phyloP scores from a whole-genome alignment of 331 rosid species.

The Dryas integrifolia region DNA sequence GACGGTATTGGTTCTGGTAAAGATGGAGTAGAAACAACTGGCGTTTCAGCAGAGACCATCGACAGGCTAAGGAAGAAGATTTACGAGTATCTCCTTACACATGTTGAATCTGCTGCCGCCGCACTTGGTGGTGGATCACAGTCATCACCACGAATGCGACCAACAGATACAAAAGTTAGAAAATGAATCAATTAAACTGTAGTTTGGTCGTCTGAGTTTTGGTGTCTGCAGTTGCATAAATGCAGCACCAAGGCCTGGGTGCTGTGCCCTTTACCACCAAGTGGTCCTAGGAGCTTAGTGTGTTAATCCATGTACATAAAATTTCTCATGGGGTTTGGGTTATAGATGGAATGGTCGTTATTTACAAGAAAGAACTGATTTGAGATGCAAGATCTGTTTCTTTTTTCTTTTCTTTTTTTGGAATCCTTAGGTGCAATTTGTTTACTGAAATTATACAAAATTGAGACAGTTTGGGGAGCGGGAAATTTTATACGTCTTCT shows the following conservation, averaged over 20 bases:
- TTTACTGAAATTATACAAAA: conserved; percentile 38
- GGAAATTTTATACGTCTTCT: conserved; percentile 9
- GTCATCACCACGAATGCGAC: conserved; percentile 38
- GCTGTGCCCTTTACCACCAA: conserved; percentile 38
- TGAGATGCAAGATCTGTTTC: conserved; percentile 25
- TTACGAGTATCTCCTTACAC: conserved; percentile 88
- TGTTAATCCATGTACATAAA: conserved; percentile 49
- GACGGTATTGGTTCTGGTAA: conserved; percentile 58
- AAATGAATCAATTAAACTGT: conserved; percentile 34
- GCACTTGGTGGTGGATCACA: conserved; percentile 78
- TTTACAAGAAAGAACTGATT: conserved; percentile 34
- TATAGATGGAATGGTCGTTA: conserved; percentile 45
- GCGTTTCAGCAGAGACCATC: conserved; percentile 54
- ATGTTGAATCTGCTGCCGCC: conserved; percentile 93
- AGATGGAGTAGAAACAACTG: conserved; percentile 44
- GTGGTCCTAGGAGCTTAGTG: conserved; percentile 33
- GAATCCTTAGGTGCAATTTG: conserved; percentile 28
- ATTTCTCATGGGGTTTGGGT: conserved; percentile 48
- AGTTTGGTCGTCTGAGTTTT: conserved; percentile 13
- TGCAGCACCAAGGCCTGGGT: conserved; percentile 16
- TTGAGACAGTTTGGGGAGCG: conserved; percentile 34
- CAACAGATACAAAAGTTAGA: conserved; percentile 52
- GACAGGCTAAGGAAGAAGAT: conserved; percentile 81
- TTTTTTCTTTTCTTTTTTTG: background rate
- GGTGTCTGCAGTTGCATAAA: conserved; percentile 7